phyloP scores from a whole-genome alignment of 768 basidiomycete species.

The Agaricus sinodeliciosus region DNA sequence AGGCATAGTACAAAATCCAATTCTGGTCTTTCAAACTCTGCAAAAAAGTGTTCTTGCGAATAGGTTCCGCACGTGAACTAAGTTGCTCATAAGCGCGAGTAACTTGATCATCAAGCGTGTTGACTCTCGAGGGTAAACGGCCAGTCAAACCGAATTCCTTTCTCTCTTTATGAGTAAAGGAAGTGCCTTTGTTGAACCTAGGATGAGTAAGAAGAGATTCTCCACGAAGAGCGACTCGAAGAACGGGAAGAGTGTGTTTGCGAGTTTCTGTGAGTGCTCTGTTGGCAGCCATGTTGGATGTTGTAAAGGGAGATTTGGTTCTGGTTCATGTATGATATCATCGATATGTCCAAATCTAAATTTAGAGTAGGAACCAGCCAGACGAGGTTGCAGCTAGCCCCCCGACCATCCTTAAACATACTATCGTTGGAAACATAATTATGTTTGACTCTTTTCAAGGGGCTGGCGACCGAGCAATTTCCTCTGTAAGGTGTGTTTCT shows the following conservation, averaged over 20 bases:
- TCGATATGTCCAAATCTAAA: too few relatives aligned
- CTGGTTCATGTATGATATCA: too few relatives aligned
- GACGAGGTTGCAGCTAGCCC: too few relatives aligned
- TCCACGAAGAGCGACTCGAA: slow-evolving; percentile 52
- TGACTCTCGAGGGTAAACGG: slow-evolving; percentile 42
- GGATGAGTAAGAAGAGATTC: slow-evolving; percentile 57
- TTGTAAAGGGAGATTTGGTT: not conserved
- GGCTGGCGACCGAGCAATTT: too few relatives aligned
- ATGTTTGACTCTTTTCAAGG: too few relatives aligned
- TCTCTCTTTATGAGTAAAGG: slow-evolving; percentile 63
- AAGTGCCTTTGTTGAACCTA: slow-evolving; percentile 76
- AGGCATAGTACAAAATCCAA: slow-evolving; percentile 72
- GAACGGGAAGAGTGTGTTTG: slow-evolving; percentile 16
- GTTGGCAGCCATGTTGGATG: slow-evolving; percentile 1
- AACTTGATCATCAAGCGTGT: slow-evolving; percentile 72
- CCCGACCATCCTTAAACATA: too few relatives aligned
- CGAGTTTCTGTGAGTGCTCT: not conserved
- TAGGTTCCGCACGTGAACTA: slow-evolving; percentile 22
- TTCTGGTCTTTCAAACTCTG: slow-evolving; percentile 77
- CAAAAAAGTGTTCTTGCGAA: slow-evolving; percentile 68
- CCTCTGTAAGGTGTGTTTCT: too few relatives aligned
- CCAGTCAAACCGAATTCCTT: slow-evolving; percentile 57
- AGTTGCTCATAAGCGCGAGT: slow-evolving; percentile 68
- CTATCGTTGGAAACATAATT: too few relatives aligned
- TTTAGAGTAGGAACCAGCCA: too few relatives aligned